Evolutionary conservation across 139 green algal species (phyloP).

Genomic region (Volvox africanus): DNA sequence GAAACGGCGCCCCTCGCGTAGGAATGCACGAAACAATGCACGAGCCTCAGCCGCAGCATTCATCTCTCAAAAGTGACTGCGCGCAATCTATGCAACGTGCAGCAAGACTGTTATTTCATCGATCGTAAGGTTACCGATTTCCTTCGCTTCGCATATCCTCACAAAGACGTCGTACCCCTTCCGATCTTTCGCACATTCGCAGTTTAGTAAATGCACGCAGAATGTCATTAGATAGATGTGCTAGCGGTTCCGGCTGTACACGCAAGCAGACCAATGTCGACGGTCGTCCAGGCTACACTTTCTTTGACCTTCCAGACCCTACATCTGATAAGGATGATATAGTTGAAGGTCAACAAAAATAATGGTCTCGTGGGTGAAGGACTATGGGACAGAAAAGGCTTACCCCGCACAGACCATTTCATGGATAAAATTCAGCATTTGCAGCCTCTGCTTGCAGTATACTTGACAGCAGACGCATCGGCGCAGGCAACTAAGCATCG

Average conservation of each 20-base stretch:
- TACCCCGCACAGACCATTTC: too few species aligned
- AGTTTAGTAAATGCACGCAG: neutral
- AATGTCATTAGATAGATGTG: neutral
- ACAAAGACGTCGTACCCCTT: neutral
- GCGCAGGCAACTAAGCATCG: too few species aligned
- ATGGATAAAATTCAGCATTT: too few species aligned
- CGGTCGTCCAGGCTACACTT: neutral
- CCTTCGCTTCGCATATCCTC: neutral
- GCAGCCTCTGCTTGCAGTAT: too few species aligned
- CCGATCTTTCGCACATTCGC: neutral
- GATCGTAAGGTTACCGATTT: too few species aligned
- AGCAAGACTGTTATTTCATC: neutral
- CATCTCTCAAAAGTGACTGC: conserved; percentile 25
- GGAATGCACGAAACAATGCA: conserved; percentile 50
- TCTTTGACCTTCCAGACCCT: conserved; percentile 25
- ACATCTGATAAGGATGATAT: neutral
- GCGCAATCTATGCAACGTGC: neutral
- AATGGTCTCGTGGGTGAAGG: too few species aligned
- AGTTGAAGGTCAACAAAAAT: too few species aligned
- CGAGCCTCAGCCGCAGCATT: conserved; percentile 32
- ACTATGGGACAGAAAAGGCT: too few species aligned
- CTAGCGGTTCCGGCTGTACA: neutral
- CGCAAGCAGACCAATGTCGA: neutral
- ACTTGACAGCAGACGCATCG: too few species aligned
- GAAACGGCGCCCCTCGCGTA: conserved; percentile 67